phyloP scores from a whole-genome alignment of 345 rosid species.

The Combretum micranthum region DNA sequence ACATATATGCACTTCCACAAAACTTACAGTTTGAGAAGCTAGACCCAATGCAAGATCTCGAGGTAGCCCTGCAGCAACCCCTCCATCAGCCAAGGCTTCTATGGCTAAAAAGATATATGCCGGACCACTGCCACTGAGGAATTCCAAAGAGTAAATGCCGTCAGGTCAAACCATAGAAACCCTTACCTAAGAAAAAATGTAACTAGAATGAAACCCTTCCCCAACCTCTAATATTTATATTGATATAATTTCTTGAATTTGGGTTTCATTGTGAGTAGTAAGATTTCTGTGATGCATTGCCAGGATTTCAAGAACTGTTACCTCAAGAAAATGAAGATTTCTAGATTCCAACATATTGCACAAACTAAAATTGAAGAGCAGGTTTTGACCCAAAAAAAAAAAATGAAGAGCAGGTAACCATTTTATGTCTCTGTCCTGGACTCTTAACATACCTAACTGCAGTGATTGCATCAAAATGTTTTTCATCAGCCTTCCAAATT shows the following conservation, averaged over 20 bases:
- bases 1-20: background rate
- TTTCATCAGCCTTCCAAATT: slow-evolving; percentile 83
- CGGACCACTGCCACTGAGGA: slow-evolving; percentile 87
- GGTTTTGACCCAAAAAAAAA: too few relatives aligned
- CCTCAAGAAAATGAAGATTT: background rate
- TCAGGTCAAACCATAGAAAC: background rate
- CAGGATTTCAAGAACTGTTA: background rate
- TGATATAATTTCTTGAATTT: too few relatives aligned
- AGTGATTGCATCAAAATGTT: slow-evolving; percentile 82
- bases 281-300: background rate
- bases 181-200: background rate
- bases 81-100: slow-evolving; percentile 97
- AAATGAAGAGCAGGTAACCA: background rate
- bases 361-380: too few relatives aligned
- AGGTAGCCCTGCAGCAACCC: slow-evolving; percentile 92
- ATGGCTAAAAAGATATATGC: slow-evolving; percentile 81
- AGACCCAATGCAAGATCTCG: slow-evolving; percentile 80
- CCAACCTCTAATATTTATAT: too few relatives aligned
- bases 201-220: too few relatives aligned
- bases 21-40: slow-evolving; percentile 85
- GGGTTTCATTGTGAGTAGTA: too few relatives aligned
- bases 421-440: background rate
- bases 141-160: slow-evolving; percentile 5
- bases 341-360: too few relatives aligned
- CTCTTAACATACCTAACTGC: slow-evolving; percentile 58